A percentile compares a stretch with the other conserved stretches of the same genome.
Evolutionary conservation across 2,329 filamentous ascomycete genomes (phyloP).

Genomic region (Tolypocladium album): DNA sequence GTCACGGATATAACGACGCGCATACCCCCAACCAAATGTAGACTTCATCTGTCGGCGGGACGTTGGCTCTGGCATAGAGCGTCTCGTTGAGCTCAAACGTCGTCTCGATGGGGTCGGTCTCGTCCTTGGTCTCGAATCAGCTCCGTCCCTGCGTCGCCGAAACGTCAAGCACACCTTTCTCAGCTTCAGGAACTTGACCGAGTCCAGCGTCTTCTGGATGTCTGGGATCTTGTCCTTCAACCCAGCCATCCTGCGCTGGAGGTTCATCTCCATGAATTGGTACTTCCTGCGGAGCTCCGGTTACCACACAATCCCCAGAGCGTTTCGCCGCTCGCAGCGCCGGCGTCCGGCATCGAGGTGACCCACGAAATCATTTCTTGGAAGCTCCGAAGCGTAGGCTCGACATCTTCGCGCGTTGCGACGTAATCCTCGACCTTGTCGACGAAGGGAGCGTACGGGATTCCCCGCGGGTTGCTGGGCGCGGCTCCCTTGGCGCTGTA

Average conservation of each 20-base stretch:
- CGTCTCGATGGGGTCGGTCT: slow-evolving; percentile 67
- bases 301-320: not conserved
- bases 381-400: slow-evolving; percentile 70
- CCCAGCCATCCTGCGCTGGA: slow-evolving; percentile 69
- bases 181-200: slow-evolving; percentile 73
- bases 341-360: not conserved
- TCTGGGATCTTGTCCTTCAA: slow-evolving; percentile 94
- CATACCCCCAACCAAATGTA: slow-evolving; percentile 89
- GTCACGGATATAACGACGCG: not conserved
- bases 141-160: not conserved
- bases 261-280: slow-evolving; percentile 97
- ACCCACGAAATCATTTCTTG: slow-evolving; percentile 88
- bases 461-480: slow-evolving; percentile 68
- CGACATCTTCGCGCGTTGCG: slow-evolving; percentile 65
- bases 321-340: not conserved
- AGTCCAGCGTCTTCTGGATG: slow-evolving; percentile 91
- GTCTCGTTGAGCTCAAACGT: slow-evolving; percentile 97
- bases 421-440: slow-evolving; percentile 87
- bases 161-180: slow-evolving; percentile 46
- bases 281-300: slow-evolving; percentile 60
- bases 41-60: slow-evolving; percentile 79
- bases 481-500: slow-evolving; percentile 33
- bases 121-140: slow-evolving; percentile 22
- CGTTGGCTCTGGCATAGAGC: slow-evolving; percentile 76
- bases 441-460: slow-evolving; percentile 75